phyloP scores from a whole-genome alignment of 129 eudicot genomes.

The Cynara cardunculus region DNA sequence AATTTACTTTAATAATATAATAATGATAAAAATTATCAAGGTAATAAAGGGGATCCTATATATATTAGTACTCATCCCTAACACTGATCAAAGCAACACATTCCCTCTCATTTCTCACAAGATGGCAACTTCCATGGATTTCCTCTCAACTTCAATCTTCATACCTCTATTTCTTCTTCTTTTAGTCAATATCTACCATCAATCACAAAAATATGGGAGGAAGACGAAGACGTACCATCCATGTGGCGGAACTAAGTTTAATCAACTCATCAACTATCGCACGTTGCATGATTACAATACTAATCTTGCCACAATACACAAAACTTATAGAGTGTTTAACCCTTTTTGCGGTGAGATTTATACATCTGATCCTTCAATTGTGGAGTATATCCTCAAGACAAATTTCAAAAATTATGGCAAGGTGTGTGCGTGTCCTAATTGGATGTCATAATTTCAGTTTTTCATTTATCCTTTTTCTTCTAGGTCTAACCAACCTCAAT shows the following conservation, averaged over 20 bases:
- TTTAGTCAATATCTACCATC: neutral
- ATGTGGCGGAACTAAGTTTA: conserved; percentile 24
- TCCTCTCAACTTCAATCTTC: neutral
- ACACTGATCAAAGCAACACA: neutral
- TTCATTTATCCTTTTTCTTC: neutral
- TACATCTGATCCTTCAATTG: conserved; percentile 18
- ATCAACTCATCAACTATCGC: conserved; percentile 38
- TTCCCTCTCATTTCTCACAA: neutral
- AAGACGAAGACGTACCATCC: conserved; percentile 4
- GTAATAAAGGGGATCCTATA: neutral
- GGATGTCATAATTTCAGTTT: neutral
- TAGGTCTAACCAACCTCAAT: neutral
- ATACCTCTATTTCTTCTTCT: neutral
- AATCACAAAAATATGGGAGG: neutral
- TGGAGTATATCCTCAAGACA: neutral
- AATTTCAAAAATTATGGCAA: neutral
- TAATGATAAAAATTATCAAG: neutral
- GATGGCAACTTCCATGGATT: neutral
- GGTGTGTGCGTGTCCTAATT: neutral
- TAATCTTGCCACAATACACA: conserved; percentile 34
- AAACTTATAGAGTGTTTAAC: conserved; percentile 41
- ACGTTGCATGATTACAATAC: conserved; percentile 54
- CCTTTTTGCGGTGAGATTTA: conserved; percentile 43
- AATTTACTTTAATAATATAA: too few relatives aligned
- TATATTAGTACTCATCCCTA: neutral